Percentiles rank a stretch among this genome's conserved stretches.
Conservation (phyloP, 169 alveolate species). For the Babesia gibsoni region DNA sequence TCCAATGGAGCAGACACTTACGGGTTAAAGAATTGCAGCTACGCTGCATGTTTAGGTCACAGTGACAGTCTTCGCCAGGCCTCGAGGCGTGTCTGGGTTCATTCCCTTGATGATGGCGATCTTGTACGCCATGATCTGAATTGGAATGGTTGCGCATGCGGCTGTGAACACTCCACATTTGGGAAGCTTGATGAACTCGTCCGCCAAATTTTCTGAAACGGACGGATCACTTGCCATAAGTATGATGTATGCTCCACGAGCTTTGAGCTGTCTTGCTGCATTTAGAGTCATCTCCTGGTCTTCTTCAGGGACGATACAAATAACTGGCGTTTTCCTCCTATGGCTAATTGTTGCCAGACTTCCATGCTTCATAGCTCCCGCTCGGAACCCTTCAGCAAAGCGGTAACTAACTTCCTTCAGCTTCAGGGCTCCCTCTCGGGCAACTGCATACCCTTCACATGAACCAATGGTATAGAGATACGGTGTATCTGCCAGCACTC, state of each 20-base stretch:
- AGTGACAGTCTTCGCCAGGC: conserved; percentile 83
- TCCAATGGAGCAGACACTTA: too few relatives aligned
- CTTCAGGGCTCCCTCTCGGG: conserved; percentile 96
- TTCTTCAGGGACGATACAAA: conserved; percentile 88
- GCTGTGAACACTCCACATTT: conserved; percentile 81
- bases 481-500: conserved; percentile 1
- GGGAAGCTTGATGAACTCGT: conserved; percentile 77
- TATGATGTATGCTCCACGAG: conserved; percentile 90
- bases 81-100: conserved; percentile 86
- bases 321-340: conserved; percentile 79
- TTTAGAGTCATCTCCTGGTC: conserved; percentile 81
- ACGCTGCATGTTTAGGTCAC: conserved; percentile 58
- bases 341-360: conserved; percentile 91
- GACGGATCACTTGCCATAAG: conserved; percentile 85
- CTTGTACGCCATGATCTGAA: conserved; percentile 83
- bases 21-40: too few relatives aligned
- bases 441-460: conserved; percentile 92
- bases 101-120: conserved; percentile 68
- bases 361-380: conserved; percentile 95
- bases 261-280: conserved; percentile 89
- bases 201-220: conserved; percentile 77
- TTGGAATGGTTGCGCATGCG: conserved; percentile 79
- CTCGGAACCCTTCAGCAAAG: conserved; percentile 94
- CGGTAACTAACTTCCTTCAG: conserved; percentile 93
- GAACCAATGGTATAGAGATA: conserved; percentile 77